A percentile compares a stretch with the other conserved stretches of the same genome.
These are phyloP conservation scores for Cicer judaicum DNA, from an alignment of 306 rosid genomes.

Conservation along the genomic window DNA sequence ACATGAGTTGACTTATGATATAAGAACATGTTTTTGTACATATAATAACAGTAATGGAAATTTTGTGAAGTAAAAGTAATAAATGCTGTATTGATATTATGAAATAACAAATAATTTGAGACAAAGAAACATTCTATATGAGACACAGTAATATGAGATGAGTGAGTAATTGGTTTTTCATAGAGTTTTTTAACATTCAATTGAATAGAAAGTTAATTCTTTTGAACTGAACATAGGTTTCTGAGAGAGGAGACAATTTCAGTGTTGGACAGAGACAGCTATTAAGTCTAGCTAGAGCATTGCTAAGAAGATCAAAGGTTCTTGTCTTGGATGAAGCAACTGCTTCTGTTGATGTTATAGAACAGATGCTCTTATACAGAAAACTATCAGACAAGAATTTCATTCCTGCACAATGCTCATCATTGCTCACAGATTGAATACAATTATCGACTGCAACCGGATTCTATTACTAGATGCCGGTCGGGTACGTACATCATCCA, in stretches of 20 bases:
- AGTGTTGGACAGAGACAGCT: constrained; percentile 95
- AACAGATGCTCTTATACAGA: not conserved
- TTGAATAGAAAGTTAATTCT: constrained; percentile 16
- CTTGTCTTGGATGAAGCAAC: not conserved
- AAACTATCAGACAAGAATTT: not conserved
- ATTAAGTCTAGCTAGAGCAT: constrained; percentile 81
- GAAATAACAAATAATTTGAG: too few species aligned
- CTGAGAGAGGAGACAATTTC: constrained; percentile 88
- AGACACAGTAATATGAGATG: too few species aligned
- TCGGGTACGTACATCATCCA: not conserved
- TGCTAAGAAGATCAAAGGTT: not conserved
- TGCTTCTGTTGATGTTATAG: not conserved
- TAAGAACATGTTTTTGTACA: not conserved
- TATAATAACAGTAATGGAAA: not conserved
- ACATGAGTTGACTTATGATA: too few species aligned
- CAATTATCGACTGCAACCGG: not conserved
- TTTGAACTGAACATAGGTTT: constrained; percentile 61
- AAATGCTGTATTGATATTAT: not conserved
- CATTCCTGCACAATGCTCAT: not conserved
- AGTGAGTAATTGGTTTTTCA: too few species aligned
- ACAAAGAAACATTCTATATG: too few species aligned
- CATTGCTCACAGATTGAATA: not conserved
- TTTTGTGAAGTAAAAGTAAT: not conserved
- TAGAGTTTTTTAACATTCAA: not conserved
- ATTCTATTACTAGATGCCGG: not conserved